Evolutionary conservation across 768 basidiomycete species (phyloP).

Genomic region (Auricularia auricula-judae): DNA sequence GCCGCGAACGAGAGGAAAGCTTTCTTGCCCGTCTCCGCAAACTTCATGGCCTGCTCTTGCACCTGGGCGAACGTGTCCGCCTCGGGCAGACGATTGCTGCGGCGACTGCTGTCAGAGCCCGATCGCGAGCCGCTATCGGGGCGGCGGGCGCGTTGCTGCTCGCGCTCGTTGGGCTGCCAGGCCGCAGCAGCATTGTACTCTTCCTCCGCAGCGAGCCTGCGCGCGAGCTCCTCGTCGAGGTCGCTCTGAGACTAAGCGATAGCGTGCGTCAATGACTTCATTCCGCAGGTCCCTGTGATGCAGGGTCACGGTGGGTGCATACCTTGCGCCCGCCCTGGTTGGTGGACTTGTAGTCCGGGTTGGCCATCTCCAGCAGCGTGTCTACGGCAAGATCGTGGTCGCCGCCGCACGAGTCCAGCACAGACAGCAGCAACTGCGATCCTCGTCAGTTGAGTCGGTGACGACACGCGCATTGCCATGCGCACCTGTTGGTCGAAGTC

Average conservation of each 20-base stretch:
- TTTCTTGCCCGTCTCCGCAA: conserved; percentile 77
- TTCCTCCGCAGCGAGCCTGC: conserved; percentile 57
- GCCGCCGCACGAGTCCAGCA: conserved; percentile 60
- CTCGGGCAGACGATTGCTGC: conserved; percentile 15
- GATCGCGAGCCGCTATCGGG: conserved; percentile 3
- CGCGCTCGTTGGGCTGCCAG: conserved; percentile 11
- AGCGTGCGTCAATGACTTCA: background rate
- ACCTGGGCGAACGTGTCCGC: conserved; percentile 54
- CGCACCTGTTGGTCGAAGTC: conserved; percentile 43
- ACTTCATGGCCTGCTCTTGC: conserved; percentile 61
- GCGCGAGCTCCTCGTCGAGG: conserved; percentile 70
- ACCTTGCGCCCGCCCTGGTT: background rate
- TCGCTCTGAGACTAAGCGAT: conserved; percentile 44
- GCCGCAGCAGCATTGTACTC: conserved; percentile 19
- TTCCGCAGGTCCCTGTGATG: background rate
- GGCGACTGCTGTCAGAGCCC: background rate
- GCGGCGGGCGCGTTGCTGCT: conserved; percentile 2
- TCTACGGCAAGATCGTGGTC: conserved; percentile 71
- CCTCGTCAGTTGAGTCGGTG: conserved; percentile 1
- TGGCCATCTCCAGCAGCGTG: conserved; percentile 71
- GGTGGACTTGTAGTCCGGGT: conserved; percentile 46
- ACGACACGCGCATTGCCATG: background rate
- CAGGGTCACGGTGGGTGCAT: background rate
- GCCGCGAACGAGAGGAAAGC: conserved; percentile 61
- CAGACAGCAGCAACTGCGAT: conserved; percentile 22